Evolutionary conservation across 2,329 filamentous ascomycete genomes (phyloP), one percentile per base, ranked within the genome.

Genomic region (Penicillium sp.): DNA sequence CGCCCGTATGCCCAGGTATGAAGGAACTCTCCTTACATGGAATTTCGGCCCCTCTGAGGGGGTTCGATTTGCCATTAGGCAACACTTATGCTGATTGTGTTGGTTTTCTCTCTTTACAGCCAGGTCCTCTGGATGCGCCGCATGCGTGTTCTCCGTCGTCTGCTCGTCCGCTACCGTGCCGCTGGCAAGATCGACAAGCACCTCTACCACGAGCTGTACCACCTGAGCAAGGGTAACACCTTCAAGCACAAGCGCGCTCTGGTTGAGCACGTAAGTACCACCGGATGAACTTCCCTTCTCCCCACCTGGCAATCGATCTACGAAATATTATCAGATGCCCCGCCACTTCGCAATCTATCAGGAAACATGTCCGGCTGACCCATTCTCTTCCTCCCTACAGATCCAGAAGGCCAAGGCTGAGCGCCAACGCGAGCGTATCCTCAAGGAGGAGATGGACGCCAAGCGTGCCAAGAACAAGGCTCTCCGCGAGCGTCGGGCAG

Each of bases 211-310:
- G 93, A 98, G 86, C 91, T 99, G 72, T 99, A 99, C 88, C 95
- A 97, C 83, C 86, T 96, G 80, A 95, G 90, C 89, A 99, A 99
- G 93, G 96, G 95, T 96, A 99, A 99, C 90, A 93, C 95, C 81
- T 99, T 99, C 90, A 99, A 99, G 93, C 95, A 99, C 91, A 99
- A 98, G 93, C 90, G 95, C 84, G 95, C 93, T 77, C 89, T 99
- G 75, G 92, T 99, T 80, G 95, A 99, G 88, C 95, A 99, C 86
- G 95, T 99, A 96, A 78, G 95, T 74, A 41, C 19, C 39, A 41
- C 39, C 19, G 54, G 41, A 55, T 56, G 24, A 51, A 16, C n/a
- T 37, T 13, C 21, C 22, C n/a, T 31, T 9, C 22, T 10, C 27
- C 24, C n/a, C 9, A 43, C 16, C 19, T 26, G 35, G 13, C 21